phyloP scores from a whole-genome alignment of 371 early-diverging fungal genomes.

The Mortierella sp. region DNA sequence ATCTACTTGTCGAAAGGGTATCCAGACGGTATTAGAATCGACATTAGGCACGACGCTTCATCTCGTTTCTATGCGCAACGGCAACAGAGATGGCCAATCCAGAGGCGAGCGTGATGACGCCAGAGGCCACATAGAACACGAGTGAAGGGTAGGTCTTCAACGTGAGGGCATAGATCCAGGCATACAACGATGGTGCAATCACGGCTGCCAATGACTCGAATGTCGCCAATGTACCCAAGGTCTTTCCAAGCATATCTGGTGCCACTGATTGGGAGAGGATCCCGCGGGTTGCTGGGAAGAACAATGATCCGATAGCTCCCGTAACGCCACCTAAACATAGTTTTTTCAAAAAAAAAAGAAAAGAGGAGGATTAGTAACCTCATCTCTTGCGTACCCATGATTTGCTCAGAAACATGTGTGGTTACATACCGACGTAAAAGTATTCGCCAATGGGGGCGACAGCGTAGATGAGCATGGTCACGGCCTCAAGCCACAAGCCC shows the following conservation, averaged over 20 bases:
- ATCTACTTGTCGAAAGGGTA: background rate
- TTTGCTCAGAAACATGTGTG: too few relatives aligned
- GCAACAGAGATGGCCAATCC: slow-evolving; percentile 7
- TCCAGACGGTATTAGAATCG: background rate
- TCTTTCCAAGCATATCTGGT: slow-evolving; percentile 24
- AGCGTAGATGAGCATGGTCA: slow-evolving; percentile 30
- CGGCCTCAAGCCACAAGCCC: slow-evolving; percentile 23
- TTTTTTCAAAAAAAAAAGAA: background rate
- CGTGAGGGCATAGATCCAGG: slow-evolving; percentile 31
- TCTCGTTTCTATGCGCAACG: background rate
- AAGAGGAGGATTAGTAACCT: background rate
- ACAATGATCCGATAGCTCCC: slow-evolving; percentile 36
- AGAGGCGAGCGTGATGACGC: background rate
- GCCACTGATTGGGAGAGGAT: slow-evolving; percentile 34
- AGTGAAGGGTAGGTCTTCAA: slow-evolving; percentile 20
- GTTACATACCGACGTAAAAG: slow-evolving; percentile 30
- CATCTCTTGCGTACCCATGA: background rate
- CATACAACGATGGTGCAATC: slow-evolving; percentile 22
- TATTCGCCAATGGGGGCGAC: slow-evolving; percentile 28
- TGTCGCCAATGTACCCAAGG: slow-evolving; percentile 37
- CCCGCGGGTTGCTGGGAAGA: slow-evolving; percentile 34
- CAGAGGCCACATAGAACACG: slow-evolving; percentile 19
- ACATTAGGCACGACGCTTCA: slow-evolving; percentile 11
- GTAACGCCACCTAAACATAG: slow-evolving; percentile 28
- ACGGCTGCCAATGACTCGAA: slow-evolving; percentile 35